These are phyloP conservation scores for Phytopythium cucurbitacearum DNA, from an alignment of 352 stramenopile genomes.

Conservation along the genomic window DNA sequence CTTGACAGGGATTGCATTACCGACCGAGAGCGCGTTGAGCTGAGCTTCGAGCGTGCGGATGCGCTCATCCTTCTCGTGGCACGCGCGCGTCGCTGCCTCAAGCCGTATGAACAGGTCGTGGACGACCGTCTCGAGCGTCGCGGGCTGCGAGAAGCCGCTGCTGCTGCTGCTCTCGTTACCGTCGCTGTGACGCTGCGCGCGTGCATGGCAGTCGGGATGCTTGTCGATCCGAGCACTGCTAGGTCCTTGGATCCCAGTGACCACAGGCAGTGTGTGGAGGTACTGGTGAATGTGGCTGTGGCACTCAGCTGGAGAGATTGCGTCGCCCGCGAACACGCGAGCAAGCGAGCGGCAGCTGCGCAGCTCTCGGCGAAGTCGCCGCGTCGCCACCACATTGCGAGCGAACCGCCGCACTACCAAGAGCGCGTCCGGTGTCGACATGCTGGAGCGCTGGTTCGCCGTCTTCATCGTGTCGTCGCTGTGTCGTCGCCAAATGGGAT, in stretches of 20 bases:
- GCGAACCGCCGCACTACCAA: conserved; percentile 17
- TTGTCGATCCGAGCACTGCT: neutral
- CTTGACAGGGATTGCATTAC: neutral
- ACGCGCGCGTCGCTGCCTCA: conserved; percentile 5
- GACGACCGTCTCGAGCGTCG: conserved; percentile 28
- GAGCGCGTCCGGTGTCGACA: too few relatives aligned
- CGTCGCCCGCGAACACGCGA: conserved; percentile 9
- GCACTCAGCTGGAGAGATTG: too few relatives aligned
- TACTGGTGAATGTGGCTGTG: neutral
- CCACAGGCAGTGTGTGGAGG: neutral
- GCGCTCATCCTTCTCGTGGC: conserved; percentile 8
- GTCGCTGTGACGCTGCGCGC: neutral
- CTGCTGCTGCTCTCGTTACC: conserved; percentile 2
- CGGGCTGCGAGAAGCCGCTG: conserved; percentile 15
- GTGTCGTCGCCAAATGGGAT: too few relatives aligned
- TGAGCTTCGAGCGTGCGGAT: conserved; percentile 23
- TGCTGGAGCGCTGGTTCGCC: too few relatives aligned
- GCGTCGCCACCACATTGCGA: conserved; percentile 9
- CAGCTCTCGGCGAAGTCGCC: conserved; percentile 7
- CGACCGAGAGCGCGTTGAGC: conserved; percentile 7
- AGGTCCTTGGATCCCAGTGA: too few relatives aligned
- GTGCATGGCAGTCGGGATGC: conserved; percentile 1
- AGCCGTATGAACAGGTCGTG: conserved; percentile 22
- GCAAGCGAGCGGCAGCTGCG: conserved; percentile 7
- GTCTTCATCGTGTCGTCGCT: too few relatives aligned